phyloP scores from a whole-genome alignment of 2,329 filamentous ascomycete genomes.

The Phaeosphaeriaceae sp. region DNA sequence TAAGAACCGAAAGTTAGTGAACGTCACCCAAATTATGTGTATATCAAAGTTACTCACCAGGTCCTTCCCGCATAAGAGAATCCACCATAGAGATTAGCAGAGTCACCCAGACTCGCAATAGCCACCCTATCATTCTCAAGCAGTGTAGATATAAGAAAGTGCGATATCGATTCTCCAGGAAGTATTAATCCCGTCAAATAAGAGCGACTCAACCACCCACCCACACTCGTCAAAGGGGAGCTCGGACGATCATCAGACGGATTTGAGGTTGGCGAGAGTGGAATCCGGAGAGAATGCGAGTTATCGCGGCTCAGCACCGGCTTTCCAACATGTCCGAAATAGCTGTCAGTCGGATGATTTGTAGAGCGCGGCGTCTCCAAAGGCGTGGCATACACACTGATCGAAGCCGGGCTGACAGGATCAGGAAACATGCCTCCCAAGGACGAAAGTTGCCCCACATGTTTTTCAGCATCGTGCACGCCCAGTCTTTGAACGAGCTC shows the following conservation, averaged over 20 bases:
- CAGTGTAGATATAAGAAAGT: slow-evolving; percentile 62
- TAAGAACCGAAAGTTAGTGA: too few relatives aligned
- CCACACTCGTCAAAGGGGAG: slow-evolving; percentile 37
- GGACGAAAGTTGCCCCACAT: slow-evolving; percentile 20
- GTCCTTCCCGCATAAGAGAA: slow-evolving; percentile 58
- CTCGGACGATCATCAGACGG: slow-evolving; percentile 19
- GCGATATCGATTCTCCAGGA: slow-evolving; percentile 60
- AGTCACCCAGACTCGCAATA: slow-evolving; percentile 56
- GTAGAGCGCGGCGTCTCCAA: slow-evolving; percentile 44
- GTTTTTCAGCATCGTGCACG: slow-evolving; percentile 21
- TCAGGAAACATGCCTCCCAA: slow-evolving; percentile 32
- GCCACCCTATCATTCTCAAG: slow-evolving; percentile 62
- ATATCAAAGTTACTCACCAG: slow-evolving; percentile 39
- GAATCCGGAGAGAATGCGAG: slow-evolving; percentile 39
- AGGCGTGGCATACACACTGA: slow-evolving; percentile 49
- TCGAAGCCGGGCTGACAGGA: slow-evolving; percentile 34
- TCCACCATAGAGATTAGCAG: slow-evolving; percentile 61
- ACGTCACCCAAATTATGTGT: too few relatives aligned
- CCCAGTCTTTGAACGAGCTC: slow-evolving; percentile 48
- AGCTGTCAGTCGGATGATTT: slow-evolving; percentile 37
- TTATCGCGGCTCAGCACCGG: slow-evolving; percentile 32
- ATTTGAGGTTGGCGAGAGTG: slow-evolving; percentile 31
- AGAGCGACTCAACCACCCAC: slow-evolving; percentile 63
- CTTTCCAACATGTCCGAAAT: slow-evolving; percentile 42
- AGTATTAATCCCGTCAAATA: slow-evolving; percentile 62